phyloP scores from a whole-genome alignment of 768 basidiomycete genomes.

The Lentinus brumalis region DNA sequence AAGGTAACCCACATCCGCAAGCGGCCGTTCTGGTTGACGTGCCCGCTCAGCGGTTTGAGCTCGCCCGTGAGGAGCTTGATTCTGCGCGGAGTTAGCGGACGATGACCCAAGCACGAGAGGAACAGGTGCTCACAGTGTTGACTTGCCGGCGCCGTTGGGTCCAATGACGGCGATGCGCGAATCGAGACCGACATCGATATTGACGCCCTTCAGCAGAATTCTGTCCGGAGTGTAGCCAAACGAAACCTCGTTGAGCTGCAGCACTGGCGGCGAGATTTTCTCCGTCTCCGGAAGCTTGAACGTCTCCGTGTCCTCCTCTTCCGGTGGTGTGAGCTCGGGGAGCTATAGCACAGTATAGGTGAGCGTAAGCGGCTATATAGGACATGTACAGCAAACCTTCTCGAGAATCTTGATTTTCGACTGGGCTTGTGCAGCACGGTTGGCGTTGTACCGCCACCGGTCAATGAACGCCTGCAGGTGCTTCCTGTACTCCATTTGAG shows the following conservation, averaged over 20 bases:
- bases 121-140: constrained; percentile 67
- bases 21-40: constrained; percentile 89
- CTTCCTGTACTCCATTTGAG: constrained; percentile 93
- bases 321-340: constrained; percentile 91
- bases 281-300: constrained; percentile 98
- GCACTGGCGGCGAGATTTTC: constrained; percentile 93
- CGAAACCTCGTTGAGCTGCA: constrained; percentile 88
- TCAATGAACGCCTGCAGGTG: constrained; percentile 98
- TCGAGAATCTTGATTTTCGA: constrained; percentile 71
- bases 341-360: constrained; percentile 46
- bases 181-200: constrained; percentile 93
- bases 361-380: neutral
- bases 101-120: neutral
- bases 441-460: constrained; percentile 97
- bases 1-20: constrained; percentile 69
- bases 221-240: constrained; percentile 87
- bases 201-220: constrained; percentile 72
- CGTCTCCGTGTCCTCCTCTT: constrained; percentile 87
- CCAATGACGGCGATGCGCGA: constrained; percentile 95
- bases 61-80: constrained; percentile 93
- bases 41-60: constrained; percentile 70
- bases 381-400: constrained; percentile 47
- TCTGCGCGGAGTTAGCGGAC: constrained; percentile 40
- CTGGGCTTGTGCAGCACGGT: constrained; percentile 60
- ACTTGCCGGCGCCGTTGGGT: constrained; percentile 95